These are phyloP conservation scores for Auxenochlorella pyrenoidosa DNA, from an alignment of 139 green algal species.

Conservation along the genomic window DNA sequence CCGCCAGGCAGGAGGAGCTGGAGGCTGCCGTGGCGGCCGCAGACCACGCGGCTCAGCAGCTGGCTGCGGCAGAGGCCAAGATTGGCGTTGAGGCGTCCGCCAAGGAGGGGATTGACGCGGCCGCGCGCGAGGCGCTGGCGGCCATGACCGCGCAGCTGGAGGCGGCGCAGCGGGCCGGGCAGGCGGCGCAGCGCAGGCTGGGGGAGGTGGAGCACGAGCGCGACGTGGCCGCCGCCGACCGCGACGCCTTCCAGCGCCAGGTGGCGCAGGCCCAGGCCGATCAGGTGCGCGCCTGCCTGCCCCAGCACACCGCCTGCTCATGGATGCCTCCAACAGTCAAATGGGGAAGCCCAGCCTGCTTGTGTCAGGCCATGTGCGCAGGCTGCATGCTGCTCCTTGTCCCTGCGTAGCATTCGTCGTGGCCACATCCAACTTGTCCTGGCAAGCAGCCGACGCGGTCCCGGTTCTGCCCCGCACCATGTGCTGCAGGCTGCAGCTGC, in stretches of 20 bases:
- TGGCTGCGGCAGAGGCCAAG: not conserved
- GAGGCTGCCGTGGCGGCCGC: not conserved
- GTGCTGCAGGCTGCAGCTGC: not conserved
- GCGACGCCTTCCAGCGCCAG: conserved; percentile 15
- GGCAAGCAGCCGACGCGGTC: too few species aligned
- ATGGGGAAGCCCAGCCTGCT: too few species aligned
- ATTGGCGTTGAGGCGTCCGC: not conserved
- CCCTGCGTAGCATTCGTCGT: too few species aligned
- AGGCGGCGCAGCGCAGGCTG: not conserved
- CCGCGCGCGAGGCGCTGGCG: not conserved
- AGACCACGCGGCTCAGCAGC: not conserved
- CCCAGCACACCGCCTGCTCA: too few species aligned
- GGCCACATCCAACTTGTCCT: too few species aligned
- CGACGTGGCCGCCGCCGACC: conserved; percentile 20
- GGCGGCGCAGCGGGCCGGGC: not conserved
- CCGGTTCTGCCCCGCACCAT: too few species aligned
- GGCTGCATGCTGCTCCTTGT: too few species aligned
- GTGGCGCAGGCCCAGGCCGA: not conserved
- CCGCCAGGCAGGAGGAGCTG: not conserved
- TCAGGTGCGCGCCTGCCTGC: not conserved
- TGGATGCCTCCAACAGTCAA: too few species aligned
- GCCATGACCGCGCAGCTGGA: not conserved
- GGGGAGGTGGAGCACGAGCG: not conserved
- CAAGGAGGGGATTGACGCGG: not conserved
- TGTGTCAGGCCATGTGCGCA: too few species aligned